Evolutionary conservation across 148 eudicot genomes (phyloP).

Genomic region (Diospyros lotus): DNA sequence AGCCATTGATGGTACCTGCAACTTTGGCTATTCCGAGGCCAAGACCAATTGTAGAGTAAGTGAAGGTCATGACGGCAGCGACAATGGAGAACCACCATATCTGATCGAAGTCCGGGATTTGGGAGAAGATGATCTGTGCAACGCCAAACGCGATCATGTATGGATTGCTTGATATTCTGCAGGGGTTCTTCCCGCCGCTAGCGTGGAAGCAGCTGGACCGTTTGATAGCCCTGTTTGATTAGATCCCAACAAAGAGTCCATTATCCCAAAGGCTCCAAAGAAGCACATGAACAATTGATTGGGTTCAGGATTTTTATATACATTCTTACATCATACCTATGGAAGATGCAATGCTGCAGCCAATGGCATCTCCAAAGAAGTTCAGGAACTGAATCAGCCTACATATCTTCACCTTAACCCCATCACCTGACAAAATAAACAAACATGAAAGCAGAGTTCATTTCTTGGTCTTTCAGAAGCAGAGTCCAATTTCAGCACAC

Average conservation of each 20-base stretch:
- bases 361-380: slow-evolving; percentile 30
- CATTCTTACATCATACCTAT: slow-evolving; percentile 36
- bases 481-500: too few relatives aligned
- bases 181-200: slow-evolving; percentile 21
- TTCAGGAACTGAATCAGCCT: slow-evolving; percentile 29
- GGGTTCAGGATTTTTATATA: too few relatives aligned
- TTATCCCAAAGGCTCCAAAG: too few relatives aligned
- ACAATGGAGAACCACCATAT: slow-evolving; percentile 42
- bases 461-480: too few relatives aligned
- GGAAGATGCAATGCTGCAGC: slow-evolving; percentile 36
- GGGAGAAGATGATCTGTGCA: slow-evolving; percentile 24
- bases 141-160: slow-evolving; percentile 39
- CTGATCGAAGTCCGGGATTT: slow-evolving; percentile 37
- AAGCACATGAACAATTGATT: not conserved
- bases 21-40: slow-evolving; percentile 30
- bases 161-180: slow-evolving; percentile 30
- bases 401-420: slow-evolving; percentile 22
- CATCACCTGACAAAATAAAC: slow-evolving; percentile 20
- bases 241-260: not conserved
- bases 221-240: slow-evolving; percentile 27
- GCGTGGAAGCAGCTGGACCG: slow-evolving; percentile 35
- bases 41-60: slow-evolving; percentile 30
- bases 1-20: slow-evolving; percentile 9
- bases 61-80: slow-evolving; percentile 36
- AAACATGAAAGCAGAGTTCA: too few relatives aligned